Conservation (phyloP, 257 asterid genomes). For the Salvia splendens region DNA sequence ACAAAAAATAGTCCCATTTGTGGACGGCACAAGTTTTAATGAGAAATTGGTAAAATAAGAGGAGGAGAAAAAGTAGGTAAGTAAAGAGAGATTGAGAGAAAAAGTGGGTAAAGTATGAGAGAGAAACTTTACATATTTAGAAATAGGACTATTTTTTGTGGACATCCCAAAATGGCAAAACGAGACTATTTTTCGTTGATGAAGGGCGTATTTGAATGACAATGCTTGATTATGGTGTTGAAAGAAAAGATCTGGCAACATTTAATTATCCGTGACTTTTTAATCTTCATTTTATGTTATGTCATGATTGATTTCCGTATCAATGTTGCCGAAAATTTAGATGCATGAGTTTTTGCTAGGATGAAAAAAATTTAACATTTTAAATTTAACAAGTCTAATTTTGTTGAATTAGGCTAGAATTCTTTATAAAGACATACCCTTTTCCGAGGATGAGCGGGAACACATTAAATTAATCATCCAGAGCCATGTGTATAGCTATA, state of each 20-base stretch:
- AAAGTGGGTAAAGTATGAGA: too few relatives aligned
- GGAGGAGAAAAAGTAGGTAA: too few relatives aligned
- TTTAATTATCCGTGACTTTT: constrained; percentile 11
- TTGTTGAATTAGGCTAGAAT: constrained; percentile 77
- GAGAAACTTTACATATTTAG: too few relatives aligned
- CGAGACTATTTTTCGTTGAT: too few relatives aligned
- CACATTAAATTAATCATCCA: constrained; percentile 79
- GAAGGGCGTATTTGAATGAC: background rate
- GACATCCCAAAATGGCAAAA: too few relatives aligned
- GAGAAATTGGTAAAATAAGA: too few relatives aligned
- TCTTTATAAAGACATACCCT: constrained; percentile 84
- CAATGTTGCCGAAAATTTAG: constrained; percentile 15
- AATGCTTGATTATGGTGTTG: constrained; percentile 18
- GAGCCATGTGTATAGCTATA: constrained; percentile 78
- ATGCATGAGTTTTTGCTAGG: constrained; percentile 12
- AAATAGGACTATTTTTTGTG: too few relatives aligned
- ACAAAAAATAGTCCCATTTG: too few relatives aligned
- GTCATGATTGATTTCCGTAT: constrained; percentile 12
- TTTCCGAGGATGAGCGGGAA: constrained; percentile 85
- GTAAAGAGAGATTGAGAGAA: too few relatives aligned
- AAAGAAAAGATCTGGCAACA: constrained; percentile 21
- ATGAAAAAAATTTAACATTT: constrained; percentile 2
- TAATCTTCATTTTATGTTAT: constrained; percentile 17
- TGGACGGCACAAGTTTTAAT: too few relatives aligned
- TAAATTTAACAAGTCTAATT: constrained; percentile 21